These are phyloP conservation scores for Juglanconis oblonga DNA, from an alignment of 2,329 filamentous ascomycete genomes.

Conservation along the genomic window DNA sequence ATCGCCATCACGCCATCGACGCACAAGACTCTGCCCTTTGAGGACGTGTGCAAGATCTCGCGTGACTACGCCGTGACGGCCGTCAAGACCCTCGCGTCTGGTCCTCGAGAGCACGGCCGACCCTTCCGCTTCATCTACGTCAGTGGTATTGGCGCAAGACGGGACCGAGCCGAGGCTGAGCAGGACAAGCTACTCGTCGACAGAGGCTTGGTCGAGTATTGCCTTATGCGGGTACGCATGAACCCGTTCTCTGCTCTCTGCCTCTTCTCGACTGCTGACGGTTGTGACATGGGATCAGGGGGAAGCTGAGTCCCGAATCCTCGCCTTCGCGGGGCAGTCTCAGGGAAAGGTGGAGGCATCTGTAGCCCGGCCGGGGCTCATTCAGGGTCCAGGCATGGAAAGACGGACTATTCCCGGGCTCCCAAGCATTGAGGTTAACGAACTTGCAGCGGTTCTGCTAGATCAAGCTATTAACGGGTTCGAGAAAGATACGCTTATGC, in stretches of 20 bases:
- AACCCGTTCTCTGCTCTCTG: not conserved
- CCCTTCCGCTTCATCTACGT: constrained; percentile 30
- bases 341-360: constrained; percentile 33
- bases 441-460: constrained; percentile 41
- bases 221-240: constrained; percentile 43
- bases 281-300: constrained; percentile 33
- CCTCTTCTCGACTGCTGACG: not conserved
- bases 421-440: constrained; percentile 32
- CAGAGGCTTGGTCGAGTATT: constrained; percentile 32
- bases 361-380: constrained; percentile 41
- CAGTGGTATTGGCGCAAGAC: constrained; percentile 35
- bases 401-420: constrained; percentile 27
- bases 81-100: constrained; percentile 22
- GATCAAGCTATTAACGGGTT: constrained; percentile 43
- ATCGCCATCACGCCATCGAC: constrained; percentile 27
- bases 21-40: constrained; percentile 16
- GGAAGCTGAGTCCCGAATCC: constrained; percentile 41
- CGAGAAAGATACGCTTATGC: constrained; percentile 42
- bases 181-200: constrained; percentile 31
- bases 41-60: constrained; percentile 23
- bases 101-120: constrained; percentile 19
- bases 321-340: constrained; percentile 38
- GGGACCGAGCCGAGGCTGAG: constrained; percentile 39
- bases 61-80: constrained; percentile 23
- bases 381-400: constrained; percentile 22